Base-by-base conservation (phyloP, 2,329 filamentous ascomycete genomes). In the Calonectria montana region DNA sequence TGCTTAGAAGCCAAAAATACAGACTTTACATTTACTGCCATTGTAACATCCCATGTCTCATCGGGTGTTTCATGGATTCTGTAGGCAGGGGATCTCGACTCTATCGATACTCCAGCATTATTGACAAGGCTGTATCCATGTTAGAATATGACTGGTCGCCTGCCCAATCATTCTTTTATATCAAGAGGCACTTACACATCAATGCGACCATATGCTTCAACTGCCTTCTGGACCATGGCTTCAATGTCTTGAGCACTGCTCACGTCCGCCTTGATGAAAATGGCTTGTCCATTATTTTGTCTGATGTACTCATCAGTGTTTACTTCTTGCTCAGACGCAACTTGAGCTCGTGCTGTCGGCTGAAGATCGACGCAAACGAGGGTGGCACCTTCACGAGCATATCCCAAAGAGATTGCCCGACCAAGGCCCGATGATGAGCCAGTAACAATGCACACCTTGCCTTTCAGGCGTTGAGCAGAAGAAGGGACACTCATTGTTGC, bases 11-110 rank as follows among this genome's bases (percentile, higher is more conserved):
- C 80, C 4, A 86, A 75, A 62, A 85, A 86, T 3, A 84, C 80
- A 0, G 82, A 82, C 15, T 79, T 83, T 9, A 75, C 67, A 50
- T 86, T 86, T 16, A 86, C 78, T 1, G 77, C 78, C 77, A 85
- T 83, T 0, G 81, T 83, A 2, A 69, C 48, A 45, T 91, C 86
- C 82, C 86, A 91, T 0, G 80, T 81, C 0, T 81, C 79, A 43
- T 89, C 86, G 0, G 81, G 73, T 4, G 84, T 84, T 64, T 87
- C 76, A 80, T 90, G 89, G 7, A 90, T 80, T 0, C 82, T 81
- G 65, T 71, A 2, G 67, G 78, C 6, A 80, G 78, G 70, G 86
- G 87, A 5, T 0, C 80, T 75, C 0, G 76, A 71, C 47, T 78
- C 77, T 1, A 77, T 41, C 0, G 74, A 82, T 1, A 90, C 84